Percentiles rank a stretch among this genome's conserved stretches.
Evolutionary conservation across 441 rosid species (phyloP).

Genomic region (Croton setiger): DNA sequence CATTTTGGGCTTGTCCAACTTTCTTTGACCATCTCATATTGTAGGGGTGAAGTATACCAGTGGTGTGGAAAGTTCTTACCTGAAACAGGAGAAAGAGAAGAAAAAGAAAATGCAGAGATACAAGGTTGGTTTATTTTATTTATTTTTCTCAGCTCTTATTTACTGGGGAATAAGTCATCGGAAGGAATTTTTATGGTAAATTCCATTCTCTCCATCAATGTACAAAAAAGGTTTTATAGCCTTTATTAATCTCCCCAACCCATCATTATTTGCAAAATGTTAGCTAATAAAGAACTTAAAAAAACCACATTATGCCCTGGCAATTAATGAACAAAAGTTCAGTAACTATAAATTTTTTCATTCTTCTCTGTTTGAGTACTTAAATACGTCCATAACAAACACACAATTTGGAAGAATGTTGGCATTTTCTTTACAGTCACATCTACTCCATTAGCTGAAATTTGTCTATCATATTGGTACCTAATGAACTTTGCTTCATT

Average conservation of each 20-base stretch:
- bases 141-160: not conserved
- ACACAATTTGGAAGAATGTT: not conserved
- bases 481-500: not conserved
- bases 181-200: not conserved
- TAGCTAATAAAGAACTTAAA: not conserved
- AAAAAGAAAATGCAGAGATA: slow-evolving; percentile 56
- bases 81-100: slow-evolving; percentile 57
- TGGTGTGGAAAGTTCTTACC: slow-evolving; percentile 50
- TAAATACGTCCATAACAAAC: not conserved
- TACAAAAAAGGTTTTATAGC: not conserved
- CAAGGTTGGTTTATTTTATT: slow-evolving; percentile 45
- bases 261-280: not conserved
- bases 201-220: not conserved
- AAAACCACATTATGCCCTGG: not conserved
- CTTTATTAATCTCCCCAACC: not conserved
- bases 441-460: not conserved
- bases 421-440: not conserved
- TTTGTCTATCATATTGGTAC: not conserved
- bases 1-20: not conserved
- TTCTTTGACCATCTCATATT: slow-evolving; percentile 10
- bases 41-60: slow-evolving; percentile 41
- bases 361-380: not conserved
- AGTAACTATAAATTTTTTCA: not conserved
- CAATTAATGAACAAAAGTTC: not conserved
- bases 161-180: not conserved